Evolutionary conservation across 352 stramenopile genomes (phyloP), one percentile per base, ranked within the genome.

Genomic region (Phytophthora nicotianae): DNA sequence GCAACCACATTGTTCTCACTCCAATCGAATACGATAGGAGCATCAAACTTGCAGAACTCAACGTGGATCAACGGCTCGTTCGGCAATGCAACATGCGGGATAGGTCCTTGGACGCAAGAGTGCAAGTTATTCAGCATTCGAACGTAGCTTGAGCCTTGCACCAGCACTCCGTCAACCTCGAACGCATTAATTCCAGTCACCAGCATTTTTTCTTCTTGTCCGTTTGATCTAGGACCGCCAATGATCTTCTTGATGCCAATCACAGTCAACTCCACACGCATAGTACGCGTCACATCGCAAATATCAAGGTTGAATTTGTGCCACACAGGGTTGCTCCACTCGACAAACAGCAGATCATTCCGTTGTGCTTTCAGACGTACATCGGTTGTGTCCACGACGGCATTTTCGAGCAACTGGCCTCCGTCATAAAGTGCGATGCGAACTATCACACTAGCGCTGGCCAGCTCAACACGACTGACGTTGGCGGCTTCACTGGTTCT

Each of bases 181-280:
- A 93, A 93, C 14, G 77, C 77, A 47, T 93, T 93, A 67, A 93
- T 65, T 16, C 85, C 85, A 2, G 82, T 91, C 32, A 88, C 77
- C 3, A 93, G 69, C 45, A 93, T 91, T 27, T 73, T 84, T 56
- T 88, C 76, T n/a, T 86, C 74, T 8, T 58, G 51, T 7, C 74
- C 69, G 10, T 62, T 67, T 11, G 50, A 63, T 50, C 45, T 47
- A 14, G 57, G 19, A 2, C 27, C 48, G n/a, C 72, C 67, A 48
- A 84, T 77, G 9, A 77, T 54, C 40, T 85, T 88, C 60, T 87
- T 86, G 17, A 91, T 68, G 14, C 85, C 85, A 14, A 88, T 60
- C 14, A 93, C 59, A 4, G 79, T 89, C 29, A 93, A 66, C 51
- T 91, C 76, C 20, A 93, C 70, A 17, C 85, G 82, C 75, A 88